These are phyloP conservation scores for Chimonanthus salicifolius DNA, from an alignment of 164 flowering plant species.

Conservation along the genomic window DNA sequence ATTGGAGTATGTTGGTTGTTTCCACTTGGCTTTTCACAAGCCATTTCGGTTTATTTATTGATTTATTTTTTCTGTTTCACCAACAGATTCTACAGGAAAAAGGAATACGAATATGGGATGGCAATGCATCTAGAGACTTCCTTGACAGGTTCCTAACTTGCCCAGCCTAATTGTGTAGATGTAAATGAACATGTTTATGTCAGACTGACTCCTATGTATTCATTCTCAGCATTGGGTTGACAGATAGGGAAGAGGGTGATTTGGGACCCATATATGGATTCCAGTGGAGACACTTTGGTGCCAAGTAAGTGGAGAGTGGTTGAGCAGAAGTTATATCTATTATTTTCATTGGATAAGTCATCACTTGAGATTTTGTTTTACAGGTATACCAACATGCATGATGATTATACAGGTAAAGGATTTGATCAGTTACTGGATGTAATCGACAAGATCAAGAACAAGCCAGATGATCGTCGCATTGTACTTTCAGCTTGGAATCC, in stretches of 20 bases:
- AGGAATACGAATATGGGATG: constrained; percentile 92
- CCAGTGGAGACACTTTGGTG: constrained; percentile 98
- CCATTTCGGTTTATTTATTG: no score
- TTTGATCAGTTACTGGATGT: constrained; percentile 90
- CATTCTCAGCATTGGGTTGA: constrained; percentile 56
- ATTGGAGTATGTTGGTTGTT: no score
- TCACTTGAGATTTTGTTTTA: constrained; percentile 4
- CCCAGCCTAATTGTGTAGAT: neutral
- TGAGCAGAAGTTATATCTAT: neutral
- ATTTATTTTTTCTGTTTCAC: neutral
- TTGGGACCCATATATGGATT: constrained; percentile 95
- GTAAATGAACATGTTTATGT: neutral
- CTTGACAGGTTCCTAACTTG: constrained; percentile 54
- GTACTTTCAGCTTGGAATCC: constrained; percentile 98
- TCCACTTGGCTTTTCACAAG: no score
- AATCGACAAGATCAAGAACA: constrained; percentile 76
- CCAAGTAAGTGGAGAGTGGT: constrained; percentile 42
- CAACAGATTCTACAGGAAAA: constrained; percentile 59
- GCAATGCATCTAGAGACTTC: constrained; percentile 87
- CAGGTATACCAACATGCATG: constrained; percentile 93
- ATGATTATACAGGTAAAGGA: constrained; percentile 93
- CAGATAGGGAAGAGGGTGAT: constrained; percentile 89
- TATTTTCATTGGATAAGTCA: constrained; percentile 2
- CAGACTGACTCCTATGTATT: neutral
- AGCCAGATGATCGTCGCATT: constrained; percentile 76